Percentiles rank a stretch among this genome's conserved stretches.
Conservation (phyloP, 2,329 filamentous ascomycete genomes). For the Graphilbum ipis-grandicollis region DNA sequence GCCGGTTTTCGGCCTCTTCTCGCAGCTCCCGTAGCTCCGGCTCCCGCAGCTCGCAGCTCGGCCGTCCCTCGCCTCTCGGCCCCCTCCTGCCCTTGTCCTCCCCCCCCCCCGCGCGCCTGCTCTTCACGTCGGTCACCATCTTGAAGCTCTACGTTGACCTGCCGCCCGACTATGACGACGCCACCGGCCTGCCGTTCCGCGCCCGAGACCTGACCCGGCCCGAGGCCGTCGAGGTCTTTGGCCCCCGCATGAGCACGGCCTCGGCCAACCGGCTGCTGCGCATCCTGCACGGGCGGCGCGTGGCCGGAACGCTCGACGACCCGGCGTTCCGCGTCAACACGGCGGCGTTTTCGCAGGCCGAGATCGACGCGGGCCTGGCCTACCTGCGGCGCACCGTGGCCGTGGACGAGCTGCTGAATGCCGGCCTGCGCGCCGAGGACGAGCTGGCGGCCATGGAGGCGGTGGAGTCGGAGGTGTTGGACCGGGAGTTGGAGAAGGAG, state of each 20-base stretch:
- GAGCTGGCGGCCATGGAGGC: slow-evolving; percentile 37
- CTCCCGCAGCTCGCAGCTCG: not conserved
- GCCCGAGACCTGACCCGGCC: slow-evolving; percentile 27
- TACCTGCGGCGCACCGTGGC: slow-evolving; percentile 37
- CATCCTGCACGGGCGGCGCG: slow-evolving; percentile 44
- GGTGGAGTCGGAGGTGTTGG: slow-evolving; percentile 7
- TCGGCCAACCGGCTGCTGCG: slow-evolving; percentile 35
- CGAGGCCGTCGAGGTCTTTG: slow-evolving; percentile 33
- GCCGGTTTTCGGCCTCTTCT: no score
- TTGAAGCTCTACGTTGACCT: slow-evolving; percentile 39
- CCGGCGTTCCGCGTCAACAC: slow-evolving; percentile 33
- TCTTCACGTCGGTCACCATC: slow-evolving; percentile 16
- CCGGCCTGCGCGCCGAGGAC: slow-evolving; percentile 43
- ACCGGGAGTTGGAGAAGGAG: slow-evolving; percentile 9
- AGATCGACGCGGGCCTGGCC: slow-evolving; percentile 28
- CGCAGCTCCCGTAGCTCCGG: no score
- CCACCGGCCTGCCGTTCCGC: slow-evolving; percentile 34
- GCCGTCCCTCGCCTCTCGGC: not conserved
- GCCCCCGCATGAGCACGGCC: slow-evolving; percentile 22
- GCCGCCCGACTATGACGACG: slow-evolving; percentile 38
- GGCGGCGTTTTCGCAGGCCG: slow-evolving; percentile 20
- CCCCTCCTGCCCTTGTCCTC: not conserved
- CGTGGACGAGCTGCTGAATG: slow-evolving; percentile 43
- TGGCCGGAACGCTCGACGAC: slow-evolving; percentile 46
- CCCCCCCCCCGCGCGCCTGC: slow-evolving; percentile 7